Evolutionary conservation across 1,284 basidiomycete genomes (phyloP).

Genomic region (Pyrrhoderma lamaoense): DNA sequence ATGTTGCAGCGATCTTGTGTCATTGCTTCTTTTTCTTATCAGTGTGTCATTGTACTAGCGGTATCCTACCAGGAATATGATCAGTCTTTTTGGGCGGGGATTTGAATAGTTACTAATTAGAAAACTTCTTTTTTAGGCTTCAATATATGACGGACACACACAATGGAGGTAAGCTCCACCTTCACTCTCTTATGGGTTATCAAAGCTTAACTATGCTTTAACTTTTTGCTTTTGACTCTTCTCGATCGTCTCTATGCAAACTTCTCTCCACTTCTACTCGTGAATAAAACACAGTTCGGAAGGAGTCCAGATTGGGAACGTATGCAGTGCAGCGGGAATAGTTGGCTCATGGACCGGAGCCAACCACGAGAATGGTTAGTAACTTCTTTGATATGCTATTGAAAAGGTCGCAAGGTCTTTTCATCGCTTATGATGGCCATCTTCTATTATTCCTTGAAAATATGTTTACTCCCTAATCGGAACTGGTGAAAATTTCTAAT

Average conservation of each 20-base stretch:
- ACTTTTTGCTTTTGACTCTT: background rate
- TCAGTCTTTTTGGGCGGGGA: too few species aligned
- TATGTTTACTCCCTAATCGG: too few species aligned
- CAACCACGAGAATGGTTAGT: conserved; percentile 47
- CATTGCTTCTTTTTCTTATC: background rate
- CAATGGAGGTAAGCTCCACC: conserved; percentile 46
- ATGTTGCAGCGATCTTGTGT: background rate
- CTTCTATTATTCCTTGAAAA: too few species aligned
- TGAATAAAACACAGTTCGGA: conserved; percentile 38
- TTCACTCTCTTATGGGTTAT: background rate
- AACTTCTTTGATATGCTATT: background rate
- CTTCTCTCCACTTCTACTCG: background rate
- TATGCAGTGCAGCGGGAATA: conserved; percentile 55
- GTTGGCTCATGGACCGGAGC: conserved; percentile 60
- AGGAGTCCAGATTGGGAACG: conserved; percentile 55
- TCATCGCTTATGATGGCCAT: background rate
- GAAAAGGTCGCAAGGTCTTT: background rate
- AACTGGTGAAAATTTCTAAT: background rate
- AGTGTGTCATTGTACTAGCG: too few species aligned
- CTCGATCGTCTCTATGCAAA: background rate
- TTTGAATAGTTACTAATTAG: background rate
- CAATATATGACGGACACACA: conserved; percentile 39
- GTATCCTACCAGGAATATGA: too few species aligned
- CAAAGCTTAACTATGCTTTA: background rate
- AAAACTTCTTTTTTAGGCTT: conserved; percentile 33